Base-by-base conservation (phyloP, 2,329 filamentous ascomycete genomes). In the Pseudocercospora musae region DNA sequence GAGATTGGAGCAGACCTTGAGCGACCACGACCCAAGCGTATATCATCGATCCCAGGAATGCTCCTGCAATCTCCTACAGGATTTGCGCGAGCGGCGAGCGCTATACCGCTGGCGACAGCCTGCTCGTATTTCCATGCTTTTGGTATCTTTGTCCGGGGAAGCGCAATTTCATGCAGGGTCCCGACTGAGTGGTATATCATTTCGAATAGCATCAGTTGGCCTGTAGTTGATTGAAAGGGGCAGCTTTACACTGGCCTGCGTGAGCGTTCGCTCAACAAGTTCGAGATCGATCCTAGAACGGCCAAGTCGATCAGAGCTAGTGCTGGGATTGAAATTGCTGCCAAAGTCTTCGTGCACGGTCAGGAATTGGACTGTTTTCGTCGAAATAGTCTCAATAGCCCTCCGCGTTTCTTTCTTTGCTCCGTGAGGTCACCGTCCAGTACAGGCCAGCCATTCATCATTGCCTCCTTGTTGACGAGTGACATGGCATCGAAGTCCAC, bases 401-500 rank as follows among this genome's bases (percentile, higher is more conserved):
- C 65, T 37, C 55, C 29, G 15, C 66, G 42, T 50, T 60, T 66
- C 62, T 68, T 68, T 59, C 65, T 62, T 40, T 42, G 48, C 33
- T 46, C 53, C 4, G 31, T 42, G 6, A 44, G 21, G 20, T 57
- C 52, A 23, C 1, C 25, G 23, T 58, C 57, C 11, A 18, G 56
- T 9, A 67, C 46, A 13, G 70, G 72, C 71, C 72, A 71, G 20
- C 74, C 72, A 57, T 68, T 71, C 37, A 48, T 62, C 53, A 66
- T 57, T n/a, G 77, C 78, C 63, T 79, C 75, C 4, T 68, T 67
- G 59, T 81, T 81, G 67, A 77, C 65, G 21, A 75, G 68, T 49
- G 76, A 77, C 58, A 78, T 78, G 33, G 73, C 75, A 33, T 77
- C 76, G 52, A 75, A 78, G 58, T 81, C 76, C 59, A 72, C 80